Percentiles rank a stretch among this genome's conserved stretches.
These are phyloP conservation scores for Aulographum hederae DNA, from an alignment of 2,329 filamentous ascomycete species.

Conservation along the genomic window DNA sequence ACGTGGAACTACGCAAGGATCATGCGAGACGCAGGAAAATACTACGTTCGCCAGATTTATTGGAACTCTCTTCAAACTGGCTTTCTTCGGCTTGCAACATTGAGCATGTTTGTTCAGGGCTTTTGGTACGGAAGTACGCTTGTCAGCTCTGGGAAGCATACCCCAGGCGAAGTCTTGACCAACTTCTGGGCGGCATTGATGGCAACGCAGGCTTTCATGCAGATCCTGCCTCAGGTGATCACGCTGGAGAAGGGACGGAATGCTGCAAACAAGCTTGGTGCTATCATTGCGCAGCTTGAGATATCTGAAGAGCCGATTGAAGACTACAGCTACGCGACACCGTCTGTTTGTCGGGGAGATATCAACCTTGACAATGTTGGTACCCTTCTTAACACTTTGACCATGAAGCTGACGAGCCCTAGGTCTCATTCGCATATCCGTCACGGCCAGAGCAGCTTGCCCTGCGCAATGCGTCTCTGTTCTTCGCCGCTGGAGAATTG, in stretches of 20 bases:
- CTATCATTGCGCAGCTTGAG: constrained; percentile 12
- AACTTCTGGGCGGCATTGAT: constrained; percentile 72
- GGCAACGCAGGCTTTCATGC: constrained; percentile 57
- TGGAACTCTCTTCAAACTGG: constrained; percentile 55
- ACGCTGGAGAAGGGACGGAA: constrained; percentile 62
- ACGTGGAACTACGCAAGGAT: constrained; percentile 42
- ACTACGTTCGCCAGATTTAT: constrained; percentile 50
- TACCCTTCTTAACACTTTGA: neutral
- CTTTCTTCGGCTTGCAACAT: constrained; percentile 54
- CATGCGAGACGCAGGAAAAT: constrained; percentile 38
- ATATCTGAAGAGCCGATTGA: constrained; percentile 7
- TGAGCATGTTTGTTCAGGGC: constrained; percentile 67
- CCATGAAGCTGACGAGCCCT: constrained; percentile 5
- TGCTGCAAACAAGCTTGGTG: constrained; percentile 46
- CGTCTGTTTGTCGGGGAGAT: constrained; percentile 37
- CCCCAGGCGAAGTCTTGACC: constrained; percentile 53
- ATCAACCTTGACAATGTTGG: constrained; percentile 52
- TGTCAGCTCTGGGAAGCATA: constrained; percentile 38
- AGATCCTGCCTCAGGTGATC: constrained; percentile 58
- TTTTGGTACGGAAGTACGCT: constrained; percentile 75
- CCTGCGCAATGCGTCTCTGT: constrained; percentile 44
- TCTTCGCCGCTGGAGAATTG: constrained; percentile 52
- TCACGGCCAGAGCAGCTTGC: constrained; percentile 42
- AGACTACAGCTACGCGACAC: constrained; percentile 7
- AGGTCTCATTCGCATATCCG: constrained; percentile 75